A percentile compares a stretch with the other conserved stretches of the same genome.
Evolutionary conservation across 116 monocot genomes (phyloP).

Genomic region (Zostera marina): DNA sequence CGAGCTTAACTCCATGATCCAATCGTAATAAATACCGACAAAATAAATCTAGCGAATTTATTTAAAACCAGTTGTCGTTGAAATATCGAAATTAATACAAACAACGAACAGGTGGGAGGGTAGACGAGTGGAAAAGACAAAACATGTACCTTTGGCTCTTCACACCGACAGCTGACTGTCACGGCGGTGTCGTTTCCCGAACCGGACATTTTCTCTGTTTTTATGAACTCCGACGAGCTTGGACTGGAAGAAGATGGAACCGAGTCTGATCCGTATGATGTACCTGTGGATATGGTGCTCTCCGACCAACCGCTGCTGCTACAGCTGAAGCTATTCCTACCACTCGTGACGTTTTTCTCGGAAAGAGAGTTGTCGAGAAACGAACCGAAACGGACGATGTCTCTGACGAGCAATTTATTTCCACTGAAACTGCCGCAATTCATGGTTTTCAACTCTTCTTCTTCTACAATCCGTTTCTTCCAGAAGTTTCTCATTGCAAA

Average conservation of each 20-base stretch:
- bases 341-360: neutral
- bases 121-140: neutral
- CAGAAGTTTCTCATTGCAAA: conserved; percentile 4
- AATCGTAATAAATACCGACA: too few relatives aligned
- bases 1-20: too few relatives aligned
- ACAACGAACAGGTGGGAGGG: neutral
- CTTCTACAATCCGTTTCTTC: neutral
- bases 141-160: neutral
- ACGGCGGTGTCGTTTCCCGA: neutral
- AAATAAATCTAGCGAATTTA: too few relatives aligned
- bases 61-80: too few relatives aligned
- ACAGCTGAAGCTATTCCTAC: conserved; percentile 6
- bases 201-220: neutral
- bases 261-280: conserved; percentile 6
- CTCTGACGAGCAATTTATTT: conserved; percentile 1
- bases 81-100: too few relatives aligned
- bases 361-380: conserved; percentile 1
- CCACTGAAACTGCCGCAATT: neutral
- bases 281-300: neutral
- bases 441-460: neutral
- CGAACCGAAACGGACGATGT: conserved; percentile 5
- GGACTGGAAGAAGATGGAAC: neutral
- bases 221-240: neutral
- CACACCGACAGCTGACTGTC: neutral
- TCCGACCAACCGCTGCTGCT: neutral